Evolutionary conservation across 2,329 filamentous ascomycete genomes (phyloP).

Genomic region (Claviceps sp.): DNA sequence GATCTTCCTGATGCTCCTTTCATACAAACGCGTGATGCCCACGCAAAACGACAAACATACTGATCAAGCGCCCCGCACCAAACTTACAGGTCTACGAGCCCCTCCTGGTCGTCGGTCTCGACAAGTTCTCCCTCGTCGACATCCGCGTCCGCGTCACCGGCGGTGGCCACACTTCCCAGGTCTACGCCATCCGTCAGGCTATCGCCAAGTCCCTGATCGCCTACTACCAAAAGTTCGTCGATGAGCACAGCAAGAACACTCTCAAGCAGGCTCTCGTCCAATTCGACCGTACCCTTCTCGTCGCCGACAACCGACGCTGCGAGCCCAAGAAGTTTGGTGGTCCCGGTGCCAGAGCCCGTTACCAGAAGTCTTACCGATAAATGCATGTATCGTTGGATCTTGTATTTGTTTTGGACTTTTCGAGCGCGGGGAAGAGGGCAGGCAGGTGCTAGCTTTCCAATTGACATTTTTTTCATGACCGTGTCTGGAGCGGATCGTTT

Average conservation of each 20-base stretch:
- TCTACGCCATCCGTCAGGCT: conserved; percentile 97
- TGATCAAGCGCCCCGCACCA: not conserved
- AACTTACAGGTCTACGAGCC: conserved; percentile 79
- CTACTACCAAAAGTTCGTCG: conserved; percentile 99
- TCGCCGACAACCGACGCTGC: conserved; percentile 97
- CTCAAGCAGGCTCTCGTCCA: conserved; percentile 93
- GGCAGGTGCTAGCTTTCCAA: too few relatives aligned
- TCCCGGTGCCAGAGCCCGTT: conserved; percentile 88
- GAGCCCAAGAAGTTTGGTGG: conserved; percentile 98
- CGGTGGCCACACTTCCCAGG: conserved; percentile 94
- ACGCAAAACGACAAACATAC: not conserved
- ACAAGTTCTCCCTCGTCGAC: conserved; percentile 95
- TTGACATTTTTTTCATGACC: too few relatives aligned
- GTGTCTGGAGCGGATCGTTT: too few relatives aligned
- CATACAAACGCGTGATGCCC: not conserved
- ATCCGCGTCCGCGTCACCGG: conserved; percentile 93
- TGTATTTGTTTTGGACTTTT: not conserved
- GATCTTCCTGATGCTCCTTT: not conserved
- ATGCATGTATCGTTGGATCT: conserved; percentile 9
- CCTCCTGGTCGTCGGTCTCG: conserved; percentile 87
- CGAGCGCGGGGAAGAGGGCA: not conserved
- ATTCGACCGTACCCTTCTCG: conserved; percentile 94
- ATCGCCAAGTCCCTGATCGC: conserved; percentile 68
- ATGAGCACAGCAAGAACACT: conserved; percentile 99
- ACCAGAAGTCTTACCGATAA: conserved; percentile 99